These are phyloP conservation scores for Skeletonema tropicum DNA, from an alignment of 108 stramenopile species.

Conservation along the genomic window DNA sequence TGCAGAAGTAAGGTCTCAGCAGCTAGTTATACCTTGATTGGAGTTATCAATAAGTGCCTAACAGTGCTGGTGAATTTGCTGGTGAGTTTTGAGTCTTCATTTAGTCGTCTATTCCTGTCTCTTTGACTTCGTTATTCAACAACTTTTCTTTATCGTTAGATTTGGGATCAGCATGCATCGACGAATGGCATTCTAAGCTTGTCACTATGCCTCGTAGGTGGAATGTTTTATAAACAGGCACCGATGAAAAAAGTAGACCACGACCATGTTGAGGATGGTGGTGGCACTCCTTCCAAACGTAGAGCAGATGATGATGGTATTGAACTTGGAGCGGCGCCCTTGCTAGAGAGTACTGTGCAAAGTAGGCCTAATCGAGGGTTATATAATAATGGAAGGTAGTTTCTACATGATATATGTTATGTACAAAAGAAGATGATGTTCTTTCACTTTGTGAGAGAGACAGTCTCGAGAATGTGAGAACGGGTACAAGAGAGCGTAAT, in stretches of 20 bases:
- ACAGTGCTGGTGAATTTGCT: conserved; percentile 85
- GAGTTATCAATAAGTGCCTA: conserved; percentile 90
- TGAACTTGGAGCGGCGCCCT: conserved; percentile 20
- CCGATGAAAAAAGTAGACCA: conserved; percentile 59
- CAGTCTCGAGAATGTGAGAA: too few relatives aligned
- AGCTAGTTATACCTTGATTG: conserved; percentile 84
- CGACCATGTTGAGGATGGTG: neutral
- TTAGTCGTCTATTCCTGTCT: neutral
- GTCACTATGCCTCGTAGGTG: conserved; percentile 84
- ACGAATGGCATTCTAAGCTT: conserved; percentile 76
- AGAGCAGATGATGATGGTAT: neutral
- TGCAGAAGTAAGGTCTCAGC: conserved; percentile 84
- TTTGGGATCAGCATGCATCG: conserved; percentile 94
- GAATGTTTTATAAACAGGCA: conserved; percentile 85
- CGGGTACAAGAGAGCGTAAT: too few relatives aligned
- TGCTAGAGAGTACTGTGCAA: conserved; percentile 9
- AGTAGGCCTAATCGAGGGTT: neutral
- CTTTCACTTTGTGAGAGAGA: too few relatives aligned
- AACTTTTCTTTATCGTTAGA: neutral
- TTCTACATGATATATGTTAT: too few relatives aligned
- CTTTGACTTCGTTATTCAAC: neutral
- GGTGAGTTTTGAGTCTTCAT: neutral
- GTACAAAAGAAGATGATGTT: too few relatives aligned
- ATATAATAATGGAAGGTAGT: neutral
- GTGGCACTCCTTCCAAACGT: neutral